A percentile compares a stretch with the other conserved stretches of the same genome.
Conservation (phyloP, 768 basidiomycete genomes). For the Cystobasidium onofrii region DNA sequence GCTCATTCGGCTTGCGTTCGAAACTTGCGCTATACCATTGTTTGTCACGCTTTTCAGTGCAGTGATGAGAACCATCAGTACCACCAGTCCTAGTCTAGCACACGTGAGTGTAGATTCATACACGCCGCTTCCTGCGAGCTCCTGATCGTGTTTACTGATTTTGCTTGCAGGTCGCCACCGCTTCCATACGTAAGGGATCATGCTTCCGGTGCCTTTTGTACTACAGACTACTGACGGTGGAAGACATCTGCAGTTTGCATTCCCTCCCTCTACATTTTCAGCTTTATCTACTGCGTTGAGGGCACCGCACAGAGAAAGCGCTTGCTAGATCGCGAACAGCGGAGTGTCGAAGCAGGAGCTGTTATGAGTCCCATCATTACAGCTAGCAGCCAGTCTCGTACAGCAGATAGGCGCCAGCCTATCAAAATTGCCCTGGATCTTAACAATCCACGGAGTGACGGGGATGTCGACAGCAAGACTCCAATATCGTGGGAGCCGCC, state of each 20-base stretch:
- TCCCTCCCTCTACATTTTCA: background rate
- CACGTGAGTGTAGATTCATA: background rate
- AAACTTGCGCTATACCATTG: background rate
- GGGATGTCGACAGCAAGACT: background rate
- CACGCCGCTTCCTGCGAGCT: background rate
- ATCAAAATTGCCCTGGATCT: background rate
- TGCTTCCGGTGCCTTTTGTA: background rate
- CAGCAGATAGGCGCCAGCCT: background rate
- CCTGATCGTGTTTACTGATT: background rate
- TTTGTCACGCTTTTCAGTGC: background rate
- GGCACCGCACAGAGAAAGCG: background rate
- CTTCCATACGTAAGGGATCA: background rate
- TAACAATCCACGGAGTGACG: background rate
- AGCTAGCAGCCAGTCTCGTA: background rate
- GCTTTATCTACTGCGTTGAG: conserved; percentile 2
- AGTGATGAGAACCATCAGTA: background rate
- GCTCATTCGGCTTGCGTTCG: background rate
- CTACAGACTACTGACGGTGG: background rate
- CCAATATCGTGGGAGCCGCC: background rate
- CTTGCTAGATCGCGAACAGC: background rate
- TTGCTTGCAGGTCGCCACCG: background rate
- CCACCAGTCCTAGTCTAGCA: background rate
- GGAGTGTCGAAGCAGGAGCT: background rate
- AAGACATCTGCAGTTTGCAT: background rate
- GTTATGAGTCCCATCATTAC: conserved; percentile 1